Percentiles rank a stretch among this genome's conserved stretches.
These are phyloP conservation scores for Aeschynomene evenia DNA, from an alignment of 306 rosid genomes.

Conservation along the genomic window DNA sequence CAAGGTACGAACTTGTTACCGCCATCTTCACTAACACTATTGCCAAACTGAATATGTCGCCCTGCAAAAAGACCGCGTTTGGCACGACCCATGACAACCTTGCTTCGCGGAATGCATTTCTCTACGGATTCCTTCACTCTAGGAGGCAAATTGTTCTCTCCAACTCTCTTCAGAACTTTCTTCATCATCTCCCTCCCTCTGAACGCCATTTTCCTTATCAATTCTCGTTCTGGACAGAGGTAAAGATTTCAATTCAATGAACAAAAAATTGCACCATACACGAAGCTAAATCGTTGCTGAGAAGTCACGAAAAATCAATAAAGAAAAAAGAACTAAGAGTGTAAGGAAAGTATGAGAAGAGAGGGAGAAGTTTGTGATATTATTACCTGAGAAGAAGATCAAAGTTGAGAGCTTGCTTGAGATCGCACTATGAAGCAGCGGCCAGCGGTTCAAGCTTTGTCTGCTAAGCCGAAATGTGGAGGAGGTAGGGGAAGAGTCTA, in stretches of 20 bases:
- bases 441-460: too few species aligned
- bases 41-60: slow-evolving; percentile 84
- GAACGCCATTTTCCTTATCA: slow-evolving; percentile 54
- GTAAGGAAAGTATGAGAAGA: neutral
- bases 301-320: too few species aligned
- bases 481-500: too few species aligned
- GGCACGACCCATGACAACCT: slow-evolving; percentile 82
- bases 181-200: slow-evolving; percentile 88
- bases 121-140: slow-evolving; percentile 63
- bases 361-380: too few species aligned
- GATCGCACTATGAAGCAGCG: too few species aligned
- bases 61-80: slow-evolving; percentile 91
- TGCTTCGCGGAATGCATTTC: slow-evolving; percentile 63
- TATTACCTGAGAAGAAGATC: too few species aligned
- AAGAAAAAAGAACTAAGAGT: too few species aligned
- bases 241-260: neutral
- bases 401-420: too few species aligned
- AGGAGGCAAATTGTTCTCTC: slow-evolving; percentile 63
- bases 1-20: slow-evolving; percentile 73
- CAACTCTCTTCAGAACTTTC: slow-evolving; percentile 64
- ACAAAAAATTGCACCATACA: too few species aligned
- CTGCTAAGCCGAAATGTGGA: too few species aligned
- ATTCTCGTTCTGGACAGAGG: neutral
- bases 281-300: too few species aligned
- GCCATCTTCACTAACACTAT: slow-evolving; percentile 87